phyloP scores from a whole-genome alignment of 192 early-diverging fungal genomes.

The Rhizophagus sp. region DNA sequence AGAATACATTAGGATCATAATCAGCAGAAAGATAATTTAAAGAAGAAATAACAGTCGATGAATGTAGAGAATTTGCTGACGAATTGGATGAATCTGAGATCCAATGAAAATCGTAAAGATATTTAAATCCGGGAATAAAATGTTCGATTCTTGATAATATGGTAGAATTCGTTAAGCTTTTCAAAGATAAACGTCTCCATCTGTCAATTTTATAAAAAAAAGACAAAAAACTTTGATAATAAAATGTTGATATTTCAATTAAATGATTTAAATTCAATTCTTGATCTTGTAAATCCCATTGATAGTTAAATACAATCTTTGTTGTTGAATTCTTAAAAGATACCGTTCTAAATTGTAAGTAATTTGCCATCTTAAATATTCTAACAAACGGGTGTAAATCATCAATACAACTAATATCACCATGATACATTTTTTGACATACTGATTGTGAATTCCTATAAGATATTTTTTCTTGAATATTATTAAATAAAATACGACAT shows the following conservation, averaged over 20 bases:
- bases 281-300: background rate
- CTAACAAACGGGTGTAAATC: background rate
- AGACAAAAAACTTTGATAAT: background rate
- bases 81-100: background rate
- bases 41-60: too few species aligned
- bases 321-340: background rate
- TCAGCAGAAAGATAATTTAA: background rate
- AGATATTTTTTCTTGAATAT: background rate
- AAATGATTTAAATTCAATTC: background rate
- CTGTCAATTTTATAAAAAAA: conserved; percentile 5
- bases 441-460: background rate
- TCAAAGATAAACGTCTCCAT: background rate
- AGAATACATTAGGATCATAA: background rate
- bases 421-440: conserved; percentile 1
- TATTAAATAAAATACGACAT: background rate
- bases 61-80: too few species aligned
- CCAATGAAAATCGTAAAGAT: conserved; percentile 22
- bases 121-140: conserved; percentile 2
- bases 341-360: background rate
- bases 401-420: background rate
- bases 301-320: background rate
- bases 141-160: background rate
- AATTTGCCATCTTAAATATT: background rate
- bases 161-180: background rate
- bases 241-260: background rate